phyloP scores from a whole-genome alignment of 208 protist genomes.

The Herpetomonas samuelpessoai region DNA sequence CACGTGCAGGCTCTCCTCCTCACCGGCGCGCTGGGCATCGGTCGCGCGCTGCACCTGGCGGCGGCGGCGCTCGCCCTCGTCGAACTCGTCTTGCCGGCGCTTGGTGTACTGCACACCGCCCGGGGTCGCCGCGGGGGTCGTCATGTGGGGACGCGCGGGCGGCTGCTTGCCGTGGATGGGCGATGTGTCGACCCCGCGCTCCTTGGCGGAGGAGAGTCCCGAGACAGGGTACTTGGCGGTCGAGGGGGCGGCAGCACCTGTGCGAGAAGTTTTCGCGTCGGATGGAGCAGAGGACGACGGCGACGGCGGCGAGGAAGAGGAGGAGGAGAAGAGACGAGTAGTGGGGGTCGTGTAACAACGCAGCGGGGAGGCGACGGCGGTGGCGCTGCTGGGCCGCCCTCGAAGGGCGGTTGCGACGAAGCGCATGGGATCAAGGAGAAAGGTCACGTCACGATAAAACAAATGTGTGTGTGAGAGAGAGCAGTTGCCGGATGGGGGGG shows the following conservation, averaged over 20 bases:
- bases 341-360: neutral
- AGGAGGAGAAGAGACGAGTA: neutral
- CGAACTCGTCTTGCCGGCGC: slow-evolving; percentile 33
- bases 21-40: slow-evolving; percentile 54
- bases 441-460: too few relatives aligned
- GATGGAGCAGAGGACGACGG: too few relatives aligned
- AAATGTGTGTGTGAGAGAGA: too few relatives aligned
- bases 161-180: slow-evolving; percentile 12
- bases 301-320: slow-evolving; percentile 5
- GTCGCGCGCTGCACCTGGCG: slow-evolving; percentile 60
- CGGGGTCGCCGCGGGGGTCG: slow-evolving; percentile 61
- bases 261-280: neutral
- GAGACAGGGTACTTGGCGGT: slow-evolving; percentile 10
- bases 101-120: slow-evolving; percentile 80
- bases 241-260: neutral
- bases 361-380: neutral
- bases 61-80: slow-evolving; percentile 39
- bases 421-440: too few relatives aligned
- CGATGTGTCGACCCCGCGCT: slow-evolving; percentile 6
- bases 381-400: neutral
- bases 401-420: slow-evolving; percentile 4
- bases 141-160: slow-evolving; percentile 43
- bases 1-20: slow-evolving; percentile 27
- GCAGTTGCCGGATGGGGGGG: too few relatives aligned
- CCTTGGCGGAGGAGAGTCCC: slow-evolving; percentile 24